A percentile compares a stretch with the other conserved stretches of the same genome.
Conservation (phyloP, 768 basidiomycete species). For the Panellus pusillus region DNA sequence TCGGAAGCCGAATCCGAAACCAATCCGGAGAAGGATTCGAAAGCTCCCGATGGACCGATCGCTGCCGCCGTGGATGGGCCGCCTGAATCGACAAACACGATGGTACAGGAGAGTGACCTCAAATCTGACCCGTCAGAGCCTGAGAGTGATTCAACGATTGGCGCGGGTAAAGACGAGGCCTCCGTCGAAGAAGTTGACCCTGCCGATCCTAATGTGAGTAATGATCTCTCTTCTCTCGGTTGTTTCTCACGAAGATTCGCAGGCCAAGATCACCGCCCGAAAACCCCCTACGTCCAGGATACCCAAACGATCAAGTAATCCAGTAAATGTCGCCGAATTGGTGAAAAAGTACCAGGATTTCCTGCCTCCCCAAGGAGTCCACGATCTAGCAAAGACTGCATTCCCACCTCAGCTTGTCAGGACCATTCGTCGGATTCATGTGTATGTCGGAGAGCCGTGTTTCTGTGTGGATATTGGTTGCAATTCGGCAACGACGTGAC, state of each 20-base stretch:
- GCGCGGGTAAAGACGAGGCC: constrained; percentile 44
- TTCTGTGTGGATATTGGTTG: too few relatives aligned
- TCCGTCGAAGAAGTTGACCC: constrained; percentile 20
- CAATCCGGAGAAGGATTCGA: constrained; percentile 19
- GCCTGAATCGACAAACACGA: constrained; percentile 8
- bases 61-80: neutral
- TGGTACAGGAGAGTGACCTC: constrained; percentile 8
- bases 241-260: constrained; percentile 13
- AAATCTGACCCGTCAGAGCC: constrained; percentile 67
- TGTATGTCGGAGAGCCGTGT: too few relatives aligned
- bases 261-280: constrained; percentile 22
- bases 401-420: constrained; percentile 48
- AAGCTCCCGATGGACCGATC: neutral
- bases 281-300: constrained; percentile 53
- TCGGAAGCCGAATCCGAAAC: constrained; percentile 59
- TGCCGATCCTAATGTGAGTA: constrained; percentile 28
- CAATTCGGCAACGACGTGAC: too few relatives aligned
- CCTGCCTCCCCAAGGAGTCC: constrained; percentile 68
- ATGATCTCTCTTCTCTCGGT: neutral
- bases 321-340: constrained; percentile 78
- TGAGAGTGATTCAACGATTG: constrained; percentile 87
- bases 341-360: constrained; percentile 82
- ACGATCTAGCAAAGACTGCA: constrained; percentile 71
- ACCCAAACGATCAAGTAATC: constrained; percentile 56
- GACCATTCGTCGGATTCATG: too few relatives aligned